These are phyloP conservation scores for Trichoderma atrobrunneum DNA, from an alignment of 2,329 filamentous ascomycete genomes.

Conservation along the genomic window DNA sequence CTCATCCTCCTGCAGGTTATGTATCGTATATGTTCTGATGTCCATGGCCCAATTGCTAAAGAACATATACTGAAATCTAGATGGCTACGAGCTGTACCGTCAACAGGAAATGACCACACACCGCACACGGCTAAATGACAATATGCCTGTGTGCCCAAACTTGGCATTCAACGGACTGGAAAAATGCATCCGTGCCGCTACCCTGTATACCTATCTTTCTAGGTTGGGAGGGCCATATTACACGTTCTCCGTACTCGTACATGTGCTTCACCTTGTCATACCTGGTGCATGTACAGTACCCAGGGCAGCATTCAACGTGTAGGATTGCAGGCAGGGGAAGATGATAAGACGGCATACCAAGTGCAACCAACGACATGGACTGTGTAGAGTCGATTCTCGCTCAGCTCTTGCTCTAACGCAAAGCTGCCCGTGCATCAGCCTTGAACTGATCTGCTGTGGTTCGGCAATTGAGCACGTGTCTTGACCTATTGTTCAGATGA, in stretches of 20 bases:
- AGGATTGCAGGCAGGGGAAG: not conserved
- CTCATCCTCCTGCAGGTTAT: not conserved
- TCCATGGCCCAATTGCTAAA: not conserved
- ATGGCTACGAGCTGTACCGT: not conserved
- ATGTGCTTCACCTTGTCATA: not conserved
- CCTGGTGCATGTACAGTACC: not conserved
- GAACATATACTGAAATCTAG: not conserved
- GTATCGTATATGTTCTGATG: not conserved
- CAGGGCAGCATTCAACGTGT: not conserved
- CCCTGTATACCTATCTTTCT: not conserved
- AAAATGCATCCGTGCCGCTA: not conserved
- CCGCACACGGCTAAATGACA: not conserved
- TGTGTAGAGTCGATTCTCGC: not conserved
- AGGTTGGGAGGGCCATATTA: not conserved
- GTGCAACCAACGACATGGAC: not conserved
- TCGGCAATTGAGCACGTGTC: slow-evolving; percentile 7
- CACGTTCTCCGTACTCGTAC: not conserved
- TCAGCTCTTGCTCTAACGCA: not conserved
- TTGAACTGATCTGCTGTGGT: not conserved
- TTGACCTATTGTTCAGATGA: not conserved
- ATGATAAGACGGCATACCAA: not conserved
- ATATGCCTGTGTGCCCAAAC: not conserved
- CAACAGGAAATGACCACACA: not conserved
- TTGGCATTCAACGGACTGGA: not conserved
- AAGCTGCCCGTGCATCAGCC: not conserved